These are phyloP conservation scores for Sphenostylis stenocarpa DNA, from an alignment of 306 rosid genomes.

Conservation along the genomic window DNA sequence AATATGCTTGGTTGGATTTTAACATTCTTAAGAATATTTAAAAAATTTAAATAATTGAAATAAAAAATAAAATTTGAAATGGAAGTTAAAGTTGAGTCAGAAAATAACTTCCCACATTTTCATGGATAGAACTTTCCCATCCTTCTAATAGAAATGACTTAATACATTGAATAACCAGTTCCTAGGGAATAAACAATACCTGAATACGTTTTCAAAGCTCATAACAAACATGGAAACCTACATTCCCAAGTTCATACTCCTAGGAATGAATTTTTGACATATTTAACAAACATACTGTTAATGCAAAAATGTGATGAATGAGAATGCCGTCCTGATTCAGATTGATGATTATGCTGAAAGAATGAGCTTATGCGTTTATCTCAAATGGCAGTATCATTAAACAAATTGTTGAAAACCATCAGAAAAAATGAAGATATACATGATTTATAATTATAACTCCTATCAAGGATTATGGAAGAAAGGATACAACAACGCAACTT, in stretches of 20 bases:
- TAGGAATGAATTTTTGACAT: not conserved
- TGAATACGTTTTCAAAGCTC: not conserved
- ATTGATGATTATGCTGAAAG: not conserved
- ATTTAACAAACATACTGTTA: not conserved
- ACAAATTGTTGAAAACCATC: no score
- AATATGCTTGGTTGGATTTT: no score
- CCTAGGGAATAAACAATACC: not conserved
- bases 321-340: not conserved
- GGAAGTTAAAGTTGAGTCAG: no score
- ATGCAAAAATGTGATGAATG: not conserved
- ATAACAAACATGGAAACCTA: not conserved
- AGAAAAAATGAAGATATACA: no score
- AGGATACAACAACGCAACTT: constrained; percentile 99
- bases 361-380: not conserved
- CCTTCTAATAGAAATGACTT: no score
- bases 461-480: constrained; percentile 26
- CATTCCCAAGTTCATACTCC: no score
- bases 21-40: no score
- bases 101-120: no score
- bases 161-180: not conserved
- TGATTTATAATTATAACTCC: not conserved
- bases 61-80: no score
- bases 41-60: no score
- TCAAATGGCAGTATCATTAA: not conserved
- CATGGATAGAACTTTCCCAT: no score